phyloP scores from a whole-genome alignment of 495 filamentous ascomycete species.

The Annulohypoxylon nitens region DNA sequence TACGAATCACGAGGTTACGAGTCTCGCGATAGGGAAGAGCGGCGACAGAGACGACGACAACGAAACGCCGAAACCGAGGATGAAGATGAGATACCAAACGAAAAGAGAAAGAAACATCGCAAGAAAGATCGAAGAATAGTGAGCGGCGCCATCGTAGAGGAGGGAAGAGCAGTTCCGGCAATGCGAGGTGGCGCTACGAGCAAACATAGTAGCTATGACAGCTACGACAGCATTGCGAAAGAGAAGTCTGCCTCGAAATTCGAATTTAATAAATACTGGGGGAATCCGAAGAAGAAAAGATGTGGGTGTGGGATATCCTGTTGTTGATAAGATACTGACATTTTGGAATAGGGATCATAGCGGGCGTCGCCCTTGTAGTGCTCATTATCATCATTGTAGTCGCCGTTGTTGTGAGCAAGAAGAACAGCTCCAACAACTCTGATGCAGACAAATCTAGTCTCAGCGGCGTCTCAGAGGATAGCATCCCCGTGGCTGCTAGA shows the following conservation, averaged over 20 bases:
- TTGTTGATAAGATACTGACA: slow-evolving; percentile 34
- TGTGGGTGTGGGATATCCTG: slow-evolving; percentile 54
- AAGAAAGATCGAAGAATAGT: slow-evolving; percentile 70
- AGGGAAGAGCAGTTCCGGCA: slow-evolving; percentile 62
- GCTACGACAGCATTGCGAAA: slow-evolving; percentile 56
- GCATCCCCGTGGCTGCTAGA: slow-evolving; percentile 75
- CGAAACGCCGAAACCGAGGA: slow-evolving; percentile 37
- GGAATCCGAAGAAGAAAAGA: slow-evolving; percentile 58
- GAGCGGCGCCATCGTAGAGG: slow-evolving; percentile 77
- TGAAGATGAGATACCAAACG: slow-evolving; percentile 42
- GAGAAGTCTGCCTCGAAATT: slow-evolving; percentile 40
- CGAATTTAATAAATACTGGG: not conserved
- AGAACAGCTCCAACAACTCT: slow-evolving; percentile 60
- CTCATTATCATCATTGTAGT: slow-evolving; percentile 81
- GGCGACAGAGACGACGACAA: slow-evolving; percentile 50
- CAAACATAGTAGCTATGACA: slow-evolving; percentile 53
- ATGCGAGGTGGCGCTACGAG: slow-evolving; percentile 53
- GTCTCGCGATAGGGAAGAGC: slow-evolving; percentile 50
- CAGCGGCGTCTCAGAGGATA: slow-evolving; percentile 67
- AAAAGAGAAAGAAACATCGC: slow-evolving; percentile 49
- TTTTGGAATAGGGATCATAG: slow-evolving; percentile 63
- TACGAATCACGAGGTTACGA: slow-evolving; percentile 42
- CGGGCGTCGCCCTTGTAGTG: slow-evolving; percentile 66
- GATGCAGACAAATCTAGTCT: slow-evolving; percentile 66
- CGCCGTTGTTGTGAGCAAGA: slow-evolving; percentile 78